A percentile compares a stretch with the other conserved stretches of the same genome.
phyloP scores from a whole-genome alignment of 2,329 filamentous ascomycete genomes.

The Pseudocercospora fijiensis region DNA sequence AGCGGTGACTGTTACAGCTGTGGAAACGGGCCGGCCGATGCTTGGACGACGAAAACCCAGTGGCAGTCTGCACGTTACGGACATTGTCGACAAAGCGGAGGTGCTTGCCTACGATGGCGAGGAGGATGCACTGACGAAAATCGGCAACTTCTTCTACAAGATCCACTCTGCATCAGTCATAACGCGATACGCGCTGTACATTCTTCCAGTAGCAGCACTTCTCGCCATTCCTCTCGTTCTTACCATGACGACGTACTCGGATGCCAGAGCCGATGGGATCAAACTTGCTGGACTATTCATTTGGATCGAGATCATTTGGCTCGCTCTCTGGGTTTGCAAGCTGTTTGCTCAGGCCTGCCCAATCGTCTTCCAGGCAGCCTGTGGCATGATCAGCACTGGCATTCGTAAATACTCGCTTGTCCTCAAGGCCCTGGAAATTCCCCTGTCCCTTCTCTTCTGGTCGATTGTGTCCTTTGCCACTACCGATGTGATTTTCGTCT shows the following conservation, averaged over 20 bases:
- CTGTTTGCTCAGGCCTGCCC: constrained; percentile 62
- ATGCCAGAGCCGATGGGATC: constrained; percentile 34
- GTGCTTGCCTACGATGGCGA: constrained; percentile 40
- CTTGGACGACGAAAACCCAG: constrained; percentile 16
- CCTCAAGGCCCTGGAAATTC: constrained; percentile 62
- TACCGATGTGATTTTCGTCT: constrained; percentile 48
- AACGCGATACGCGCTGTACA: constrained; percentile 66
- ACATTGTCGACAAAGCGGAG: constrained; percentile 2
- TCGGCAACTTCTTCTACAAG: constrained; percentile 65
- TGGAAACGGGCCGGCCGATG: constrained; percentile 13
- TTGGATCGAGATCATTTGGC: constrained; percentile 68
- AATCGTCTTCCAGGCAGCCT: constrained; percentile 64
- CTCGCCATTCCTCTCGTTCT: constrained; percentile 61
- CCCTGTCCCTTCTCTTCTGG: constrained; percentile 68
- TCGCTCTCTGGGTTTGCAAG: constrained; percentile 66
- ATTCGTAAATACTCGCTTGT: constrained; percentile 69
- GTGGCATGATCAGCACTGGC: constrained; percentile 66
- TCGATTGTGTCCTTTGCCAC: constrained; percentile 61
- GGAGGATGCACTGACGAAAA: constrained; percentile 60
- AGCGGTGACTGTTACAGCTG: constrained; percentile 9
- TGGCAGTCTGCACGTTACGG: constrained; percentile 9
- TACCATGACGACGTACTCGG: constrained; percentile 30
- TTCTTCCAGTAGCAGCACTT: constrained; percentile 63
- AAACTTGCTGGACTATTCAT: constrained; percentile 62
- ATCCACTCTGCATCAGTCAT: constrained; percentile 63